phyloP scores from a whole-genome alignment of 371 early-diverging fungal species.

The Mucor racemosus region DNA sequence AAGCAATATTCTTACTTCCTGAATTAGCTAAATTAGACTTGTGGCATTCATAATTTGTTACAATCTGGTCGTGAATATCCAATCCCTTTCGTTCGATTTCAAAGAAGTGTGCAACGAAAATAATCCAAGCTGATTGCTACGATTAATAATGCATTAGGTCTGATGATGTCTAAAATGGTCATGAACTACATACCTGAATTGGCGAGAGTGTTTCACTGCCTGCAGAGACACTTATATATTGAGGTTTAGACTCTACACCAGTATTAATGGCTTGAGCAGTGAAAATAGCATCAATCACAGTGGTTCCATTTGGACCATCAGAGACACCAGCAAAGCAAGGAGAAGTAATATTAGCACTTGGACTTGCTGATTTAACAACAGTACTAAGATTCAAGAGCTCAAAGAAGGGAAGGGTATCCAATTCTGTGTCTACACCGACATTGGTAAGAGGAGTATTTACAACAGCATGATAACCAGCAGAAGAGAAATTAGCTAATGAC shows the following conservation, averaged over 20 bases:
- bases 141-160: background rate
- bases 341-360: conserved; percentile 25
- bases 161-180: background rate
- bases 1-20: conserved; percentile 34
- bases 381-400: conserved; percentile 21
- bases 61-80: conserved; percentile 13
- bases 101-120: conserved; percentile 29
- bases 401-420: conserved; percentile 22
- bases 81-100: conserved; percentile 14
- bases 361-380: conserved; percentile 15
- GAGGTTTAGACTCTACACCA: background rate
- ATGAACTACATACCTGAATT: conserved; percentile 17
- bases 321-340: conserved; percentile 24
- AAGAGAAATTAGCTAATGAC: conserved; percentile 13
- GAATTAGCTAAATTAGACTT: conserved; percentile 29
- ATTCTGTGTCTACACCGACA: conserved; percentile 21
- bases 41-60: conserved; percentile 25
- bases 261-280: conserved; percentile 3
- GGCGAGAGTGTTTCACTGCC: conserved; percentile 16
- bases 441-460: conserved; percentile 24
- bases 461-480: conserved; percentile 28
- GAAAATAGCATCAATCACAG: conserved; percentile 19
- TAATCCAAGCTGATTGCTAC: conserved; percentile 31
- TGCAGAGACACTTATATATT: conserved; percentile 26
- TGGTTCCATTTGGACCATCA: conserved; percentile 11